These are phyloP conservation scores for Xylariaceae sp. DNA, from an alignment of 2,329 filamentous ascomycete genomes.

Conservation along the genomic window DNA sequence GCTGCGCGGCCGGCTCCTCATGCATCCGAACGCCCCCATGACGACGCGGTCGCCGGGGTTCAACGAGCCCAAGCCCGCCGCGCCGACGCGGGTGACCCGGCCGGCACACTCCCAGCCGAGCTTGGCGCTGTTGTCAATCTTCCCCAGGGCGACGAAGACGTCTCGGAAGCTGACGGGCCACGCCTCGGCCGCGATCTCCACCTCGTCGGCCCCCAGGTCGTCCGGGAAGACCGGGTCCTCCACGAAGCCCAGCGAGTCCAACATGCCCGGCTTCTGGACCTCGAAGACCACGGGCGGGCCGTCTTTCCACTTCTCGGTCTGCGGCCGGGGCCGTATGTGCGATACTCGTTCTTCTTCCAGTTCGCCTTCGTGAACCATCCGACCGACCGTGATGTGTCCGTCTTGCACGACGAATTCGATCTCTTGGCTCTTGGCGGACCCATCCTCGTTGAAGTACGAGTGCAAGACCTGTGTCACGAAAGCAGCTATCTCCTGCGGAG, in stretches of 20 bases:
- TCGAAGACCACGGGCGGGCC: constrained; percentile 13
- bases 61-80: constrained; percentile 6
- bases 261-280: constrained; percentile 10
- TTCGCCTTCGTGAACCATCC: constrained; percentile 6
- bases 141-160: constrained; percentile 9
- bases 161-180: constrained; percentile 13
- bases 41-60: constrained; percentile 10
- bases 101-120: constrained; percentile 21
- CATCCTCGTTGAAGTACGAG: constrained; percentile 10
- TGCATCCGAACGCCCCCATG: constrained; percentile 7
- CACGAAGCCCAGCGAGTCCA: constrained; percentile 15
- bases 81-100: constrained; percentile 21
- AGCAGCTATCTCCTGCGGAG: constrained; percentile 1
- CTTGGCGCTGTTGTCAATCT: constrained; percentile 6
- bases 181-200: constrained; percentile 15
- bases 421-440: too few relatives aligned
- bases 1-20: constrained; percentile 12
- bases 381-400: constrained; percentile 6
- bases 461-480: constrained; percentile 12
- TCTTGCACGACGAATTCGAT: constrained; percentile 12
- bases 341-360: constrained; percentile 7
- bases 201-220: constrained; percentile 8
- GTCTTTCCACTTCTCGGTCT: constrained; percentile 7
- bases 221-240: constrained; percentile 10
- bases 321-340: constrained; percentile 5